Evolutionary conservation across 2,329 filamentous ascomycete genomes (phyloP).

Genomic region (Penicillium brasilianum): DNA sequence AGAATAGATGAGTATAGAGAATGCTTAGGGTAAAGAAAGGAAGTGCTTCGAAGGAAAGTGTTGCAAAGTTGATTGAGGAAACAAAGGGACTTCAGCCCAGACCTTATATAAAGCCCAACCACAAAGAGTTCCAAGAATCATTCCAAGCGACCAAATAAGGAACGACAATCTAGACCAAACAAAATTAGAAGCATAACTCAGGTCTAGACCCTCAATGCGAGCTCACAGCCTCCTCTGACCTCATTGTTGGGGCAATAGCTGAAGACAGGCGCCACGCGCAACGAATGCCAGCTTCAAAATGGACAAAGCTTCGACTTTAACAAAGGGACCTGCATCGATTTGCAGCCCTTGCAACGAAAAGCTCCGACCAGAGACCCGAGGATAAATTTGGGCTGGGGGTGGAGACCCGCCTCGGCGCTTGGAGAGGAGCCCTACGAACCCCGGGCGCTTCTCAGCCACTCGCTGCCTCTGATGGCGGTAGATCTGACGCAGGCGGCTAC

Average conservation of each 20-base stretch:
- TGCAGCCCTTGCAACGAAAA: background rate
- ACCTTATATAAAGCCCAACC: slow-evolving; percentile 1
- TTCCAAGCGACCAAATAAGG: background rate
- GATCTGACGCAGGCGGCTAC: slow-evolving; percentile 30
- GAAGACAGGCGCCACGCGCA: slow-evolving; percentile 10
- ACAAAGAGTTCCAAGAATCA: background rate
- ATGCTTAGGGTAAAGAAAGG: background rate
- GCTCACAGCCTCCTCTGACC: background rate
- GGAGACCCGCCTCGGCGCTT: slow-evolving; percentile 38
- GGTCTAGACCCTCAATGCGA: background rate
- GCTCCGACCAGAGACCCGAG: background rate
- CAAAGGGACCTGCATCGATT: background rate
- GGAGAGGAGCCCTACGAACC: slow-evolving; percentile 19
- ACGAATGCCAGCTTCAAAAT: slow-evolving; percentile 6
- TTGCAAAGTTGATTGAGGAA: background rate
- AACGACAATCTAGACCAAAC: slow-evolving; percentile 21
- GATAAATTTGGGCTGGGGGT: background rate
- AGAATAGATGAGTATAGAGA: background rate
- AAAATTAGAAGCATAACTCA: slow-evolving; percentile 19
- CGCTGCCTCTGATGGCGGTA: slow-evolving; percentile 12
- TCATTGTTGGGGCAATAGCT: background rate
- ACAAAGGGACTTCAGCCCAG: background rate
- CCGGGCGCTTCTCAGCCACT: slow-evolving; percentile 34
- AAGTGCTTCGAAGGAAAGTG: slow-evolving; percentile 6
- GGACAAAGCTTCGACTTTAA: slow-evolving; percentile 7